These are phyloP conservation scores for Pulicaria dysenterica DNA, from an alignment of 129 eudicot species.

Conservation along the genomic window DNA sequence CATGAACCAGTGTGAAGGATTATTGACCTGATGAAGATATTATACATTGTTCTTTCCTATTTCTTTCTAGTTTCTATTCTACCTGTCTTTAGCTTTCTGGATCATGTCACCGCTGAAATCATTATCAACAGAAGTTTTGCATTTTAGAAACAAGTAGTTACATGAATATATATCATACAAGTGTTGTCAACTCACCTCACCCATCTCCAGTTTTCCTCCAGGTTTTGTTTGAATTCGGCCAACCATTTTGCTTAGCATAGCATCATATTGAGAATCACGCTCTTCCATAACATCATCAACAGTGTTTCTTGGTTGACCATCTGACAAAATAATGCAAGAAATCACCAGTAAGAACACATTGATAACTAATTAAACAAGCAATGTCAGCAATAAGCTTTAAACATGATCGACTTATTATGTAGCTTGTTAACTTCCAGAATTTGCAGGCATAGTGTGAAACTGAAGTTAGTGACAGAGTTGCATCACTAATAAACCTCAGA, in stretches of 20 bases:
- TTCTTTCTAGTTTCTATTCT: too few species aligned
- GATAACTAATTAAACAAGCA: background rate
- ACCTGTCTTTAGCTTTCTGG: too few species aligned
- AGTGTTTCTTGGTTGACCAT: constrained; percentile 39
- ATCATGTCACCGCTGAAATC: too few species aligned
- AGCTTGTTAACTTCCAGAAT: constrained; percentile 2
- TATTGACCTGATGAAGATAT: too few species aligned
- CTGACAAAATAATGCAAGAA: constrained; percentile 33
- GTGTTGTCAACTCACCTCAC: constrained; percentile 72
- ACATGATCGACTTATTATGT: background rate
- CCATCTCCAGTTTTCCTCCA: constrained; percentile 94
- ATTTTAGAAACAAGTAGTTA: too few species aligned
- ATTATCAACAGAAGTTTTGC: too few species aligned
- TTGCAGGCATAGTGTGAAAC: background rate
- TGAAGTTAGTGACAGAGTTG: background rate
- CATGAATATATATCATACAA: constrained; percentile 18
- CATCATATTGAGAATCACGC: constrained; percentile 72
- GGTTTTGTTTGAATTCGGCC: constrained; percentile 82
- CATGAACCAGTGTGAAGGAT: too few species aligned
- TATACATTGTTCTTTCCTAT: too few species aligned
- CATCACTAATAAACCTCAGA: background rate
- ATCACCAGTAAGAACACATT: constrained; percentile 11
- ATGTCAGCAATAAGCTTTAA: constrained; percentile 10
- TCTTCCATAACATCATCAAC: constrained; percentile 59
- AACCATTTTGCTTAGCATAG: constrained; percentile 89